Conservation (phyloP, 2,329 filamentous ascomycete genomes). For the Juglanconis juglandina region DNA sequence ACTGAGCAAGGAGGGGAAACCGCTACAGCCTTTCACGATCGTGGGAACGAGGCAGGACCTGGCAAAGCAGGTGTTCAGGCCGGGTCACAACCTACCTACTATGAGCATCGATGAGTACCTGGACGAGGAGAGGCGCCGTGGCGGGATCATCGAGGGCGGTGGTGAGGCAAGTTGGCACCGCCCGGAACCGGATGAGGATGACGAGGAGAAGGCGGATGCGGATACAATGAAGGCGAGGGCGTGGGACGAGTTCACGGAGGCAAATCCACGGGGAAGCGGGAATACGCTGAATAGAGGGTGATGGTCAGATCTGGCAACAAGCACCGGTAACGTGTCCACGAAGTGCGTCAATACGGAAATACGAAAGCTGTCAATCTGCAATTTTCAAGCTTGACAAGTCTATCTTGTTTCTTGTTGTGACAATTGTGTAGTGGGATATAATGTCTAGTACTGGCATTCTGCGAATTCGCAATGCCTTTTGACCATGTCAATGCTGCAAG, state of each 20-base stretch:
- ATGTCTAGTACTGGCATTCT: no score
- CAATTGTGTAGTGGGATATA: background rate
- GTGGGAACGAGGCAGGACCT: constrained; percentile 73
- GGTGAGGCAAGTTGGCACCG: constrained; percentile 68
- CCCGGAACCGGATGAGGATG: constrained; percentile 81
- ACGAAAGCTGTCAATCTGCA: background rate
- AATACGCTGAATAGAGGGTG: constrained; percentile 79
- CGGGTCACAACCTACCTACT: constrained; percentile 89
- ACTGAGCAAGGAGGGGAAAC: constrained; percentile 74
- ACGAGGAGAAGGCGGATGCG: constrained; percentile 79
- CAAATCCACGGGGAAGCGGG: constrained; percentile 78
- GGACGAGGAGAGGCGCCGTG: constrained; percentile 79
- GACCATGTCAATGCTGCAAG: no score
- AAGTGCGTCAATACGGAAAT: background rate
- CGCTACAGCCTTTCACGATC: constrained; percentile 86
- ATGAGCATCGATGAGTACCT: constrained; percentile 99
- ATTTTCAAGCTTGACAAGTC: background rate
- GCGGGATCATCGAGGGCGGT: constrained; percentile 87
- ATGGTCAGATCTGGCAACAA: constrained; percentile 5
- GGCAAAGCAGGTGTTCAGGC: constrained; percentile 77
- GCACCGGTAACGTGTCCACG: background rate
- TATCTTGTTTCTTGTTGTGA: background rate
- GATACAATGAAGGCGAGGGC: constrained; percentile 90
- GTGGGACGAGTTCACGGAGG: constrained; percentile 93
- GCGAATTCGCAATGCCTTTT: no score